Evolutionary conservation across 2,329 filamentous ascomycete genomes (phyloP), one percentile per base, ranked within the genome.

Genomic region (Amesomyces nigricolor): DNA sequence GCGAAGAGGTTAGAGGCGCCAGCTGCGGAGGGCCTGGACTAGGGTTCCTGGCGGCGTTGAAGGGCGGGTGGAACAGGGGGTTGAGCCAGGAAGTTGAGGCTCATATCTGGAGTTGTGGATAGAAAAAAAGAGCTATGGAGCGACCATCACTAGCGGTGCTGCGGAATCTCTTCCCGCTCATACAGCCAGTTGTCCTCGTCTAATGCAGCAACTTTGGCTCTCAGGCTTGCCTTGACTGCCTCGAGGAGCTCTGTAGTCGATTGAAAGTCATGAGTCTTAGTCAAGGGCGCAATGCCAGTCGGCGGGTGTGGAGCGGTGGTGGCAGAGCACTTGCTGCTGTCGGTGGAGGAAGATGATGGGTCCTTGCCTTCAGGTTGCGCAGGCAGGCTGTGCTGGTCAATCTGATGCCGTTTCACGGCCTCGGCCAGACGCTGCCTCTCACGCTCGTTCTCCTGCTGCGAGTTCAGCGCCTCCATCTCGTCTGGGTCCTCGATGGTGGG

Each of bases 151-250:
- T 69, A 66, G 39, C 64, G 66, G 39, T 64, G 66, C 42, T 73
- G 73, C 42, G 70, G 70, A 58, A 77, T 73, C 52, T 81, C 78
- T 63, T 89, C 87, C 2, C 81, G 75, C 68, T 91, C 89, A 71
- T 88, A 95, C 86, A 95, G 95, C 91, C 91, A 96, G 64, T 86
- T 88, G 66, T 96, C 91, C 49, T 94, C 88, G 19, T 88, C 80
- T 48, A 95, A 72, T 13, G 85, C 83, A 14, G 82, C 80, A 2
- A 91, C 86, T 67, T 90, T 89, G 56, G 82, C 82, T 62, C 82
- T 78, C 53, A 95, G 73, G 68, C 86, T 91, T 35, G 83, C 80
- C 60, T 82, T 81, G 47, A 91, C 80, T 19, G 83, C 79, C 60
- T 87, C 83, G 26, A 90, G 75, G 3, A 91, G 77, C 69, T 91